phyloP scores from a whole-genome alignment of 176 grass and related monocot species.

The Carex kokanica region DNA sequence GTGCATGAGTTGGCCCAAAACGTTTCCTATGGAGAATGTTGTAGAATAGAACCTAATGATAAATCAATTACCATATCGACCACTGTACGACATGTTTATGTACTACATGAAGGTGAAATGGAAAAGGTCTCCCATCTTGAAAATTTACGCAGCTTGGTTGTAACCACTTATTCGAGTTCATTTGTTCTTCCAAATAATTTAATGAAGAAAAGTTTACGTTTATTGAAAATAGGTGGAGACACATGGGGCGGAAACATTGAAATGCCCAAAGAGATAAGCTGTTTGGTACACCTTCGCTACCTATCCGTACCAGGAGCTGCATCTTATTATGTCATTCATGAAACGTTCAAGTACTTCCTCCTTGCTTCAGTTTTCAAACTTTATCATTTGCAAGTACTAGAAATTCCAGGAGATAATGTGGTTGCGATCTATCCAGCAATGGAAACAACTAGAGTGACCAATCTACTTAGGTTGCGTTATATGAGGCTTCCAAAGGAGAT shows the following conservation, averaged over 20 bases:
- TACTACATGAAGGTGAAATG: too few species aligned
- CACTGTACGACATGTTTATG: too few species aligned
- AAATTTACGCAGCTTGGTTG: neutral
- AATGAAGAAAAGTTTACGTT: conserved; percentile 30
- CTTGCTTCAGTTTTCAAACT: neutral
- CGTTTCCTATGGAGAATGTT: too few species aligned
- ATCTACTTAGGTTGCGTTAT: neutral
- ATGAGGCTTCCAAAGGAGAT: neutral
- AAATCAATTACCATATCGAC: too few species aligned
- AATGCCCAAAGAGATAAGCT: neutral
- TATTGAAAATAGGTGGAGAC: neutral
- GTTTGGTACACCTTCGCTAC: conserved; percentile 33
- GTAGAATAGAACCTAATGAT: too few species aligned
- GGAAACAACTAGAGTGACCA: neutral
- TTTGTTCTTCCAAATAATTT: neutral
- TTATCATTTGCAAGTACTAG: conserved; percentile 15
- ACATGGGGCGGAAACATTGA: neutral
- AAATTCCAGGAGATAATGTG: neutral
- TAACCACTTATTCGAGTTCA: neutral
- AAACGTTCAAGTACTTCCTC: too few species aligned
- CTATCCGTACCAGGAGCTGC: neutral
- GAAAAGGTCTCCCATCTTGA: too few species aligned
- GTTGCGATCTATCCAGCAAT: neutral
- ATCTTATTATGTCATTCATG: too few species aligned
- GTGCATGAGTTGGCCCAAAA: too few species aligned